These are phyloP conservation scores for Kwoniella sp. DNA, from an alignment of 768 basidiomycete species.

Conservation along the genomic window DNA sequence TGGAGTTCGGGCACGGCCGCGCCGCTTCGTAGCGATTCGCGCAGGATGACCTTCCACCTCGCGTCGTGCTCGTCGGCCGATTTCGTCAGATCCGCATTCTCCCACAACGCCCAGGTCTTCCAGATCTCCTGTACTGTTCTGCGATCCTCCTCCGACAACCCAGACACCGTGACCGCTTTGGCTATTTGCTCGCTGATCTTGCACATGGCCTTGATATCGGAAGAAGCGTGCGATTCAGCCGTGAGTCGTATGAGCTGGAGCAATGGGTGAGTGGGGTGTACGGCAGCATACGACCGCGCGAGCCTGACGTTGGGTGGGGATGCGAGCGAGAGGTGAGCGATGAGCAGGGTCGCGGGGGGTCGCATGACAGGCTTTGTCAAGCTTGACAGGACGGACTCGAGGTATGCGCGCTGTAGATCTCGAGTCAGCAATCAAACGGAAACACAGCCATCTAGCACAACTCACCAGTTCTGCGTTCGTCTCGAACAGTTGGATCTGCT, in stretches of 20 bases:
- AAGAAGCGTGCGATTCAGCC: conserved; percentile 49
- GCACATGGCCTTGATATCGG: conserved; percentile 3
- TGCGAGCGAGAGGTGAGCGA: conserved; percentile 24
- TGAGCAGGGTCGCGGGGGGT: conserved; percentile 34
- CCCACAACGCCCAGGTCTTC: conserved; percentile 7
- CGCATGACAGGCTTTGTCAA: conserved; percentile 30
- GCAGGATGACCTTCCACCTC: conserved; percentile 3
- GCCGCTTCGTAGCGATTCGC: conserved; percentile 1
- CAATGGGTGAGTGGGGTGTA: conserved; percentile 49
- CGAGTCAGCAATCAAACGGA: background rate
- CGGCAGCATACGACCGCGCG: conserved; percentile 56
- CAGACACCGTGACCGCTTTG: conserved; percentile 7
- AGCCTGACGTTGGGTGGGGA: conserved; percentile 48
- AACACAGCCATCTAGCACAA: conserved; percentile 1
- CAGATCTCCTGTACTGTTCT: conserved; percentile 4
- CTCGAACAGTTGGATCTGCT: conserved; percentile 54
- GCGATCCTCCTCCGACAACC: background rate
- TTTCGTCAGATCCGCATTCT: background rate
- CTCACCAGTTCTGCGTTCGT: conserved; percentile 47
- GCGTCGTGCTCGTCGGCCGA: background rate
- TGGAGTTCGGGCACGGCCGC: conserved; percentile 4
- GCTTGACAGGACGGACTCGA: conserved; percentile 47
- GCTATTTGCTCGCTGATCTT: conserved; percentile 4
- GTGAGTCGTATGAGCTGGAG: conserved; percentile 60
- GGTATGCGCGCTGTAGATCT: conserved; percentile 57